Conservation (phyloP, 768 basidiomycete genomes). For the Nidula microcarpa region DNA sequence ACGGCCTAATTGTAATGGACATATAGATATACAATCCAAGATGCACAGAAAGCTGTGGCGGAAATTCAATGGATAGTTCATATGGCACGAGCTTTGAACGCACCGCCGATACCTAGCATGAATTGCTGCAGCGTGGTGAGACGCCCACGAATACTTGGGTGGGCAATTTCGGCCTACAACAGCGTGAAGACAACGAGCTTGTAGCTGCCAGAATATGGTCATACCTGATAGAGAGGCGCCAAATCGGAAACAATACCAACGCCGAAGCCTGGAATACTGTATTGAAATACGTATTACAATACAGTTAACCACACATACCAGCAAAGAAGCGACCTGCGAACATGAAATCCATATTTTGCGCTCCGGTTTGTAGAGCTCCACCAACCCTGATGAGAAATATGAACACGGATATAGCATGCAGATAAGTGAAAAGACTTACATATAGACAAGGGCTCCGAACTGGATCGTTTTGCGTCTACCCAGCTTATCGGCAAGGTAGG, state of each 20-base stretch:
- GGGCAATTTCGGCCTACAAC: constrained; percentile 47
- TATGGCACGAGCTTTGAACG: neutral
- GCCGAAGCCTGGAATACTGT: constrained; percentile 23
- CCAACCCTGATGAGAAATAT: constrained; percentile 24
- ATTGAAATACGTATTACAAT: neutral
- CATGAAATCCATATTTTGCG: constrained; percentile 44
- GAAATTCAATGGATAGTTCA: neutral
- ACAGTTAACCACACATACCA: constrained; percentile 15
- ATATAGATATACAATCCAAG: constrained; percentile 32
- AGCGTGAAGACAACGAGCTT: neutral
- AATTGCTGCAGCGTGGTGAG: constrained; percentile 53
- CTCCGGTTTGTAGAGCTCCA: constrained; percentile 43
- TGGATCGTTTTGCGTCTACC: constrained; percentile 37
- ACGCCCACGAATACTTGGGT: constrained; percentile 52
- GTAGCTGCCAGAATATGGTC: neutral
- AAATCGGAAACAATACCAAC: constrained; percentile 48
- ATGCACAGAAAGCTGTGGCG: constrained; percentile 41
- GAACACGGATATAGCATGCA: neutral
- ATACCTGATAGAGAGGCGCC: constrained; percentile 49
- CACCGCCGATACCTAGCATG: constrained; percentile 47
- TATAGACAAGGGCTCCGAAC: constrained; percentile 33
- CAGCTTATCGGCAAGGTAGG: constrained; percentile 31
- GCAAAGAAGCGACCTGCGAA: constrained; percentile 49
- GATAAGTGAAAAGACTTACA: constrained; percentile 17
- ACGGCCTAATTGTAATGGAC: neutral